Evolutionary conservation across 495 filamentous ascomycete species (phyloP), one percentile per base, ranked within the genome.

Genomic region (Hypoxylon cercidicola): DNA sequence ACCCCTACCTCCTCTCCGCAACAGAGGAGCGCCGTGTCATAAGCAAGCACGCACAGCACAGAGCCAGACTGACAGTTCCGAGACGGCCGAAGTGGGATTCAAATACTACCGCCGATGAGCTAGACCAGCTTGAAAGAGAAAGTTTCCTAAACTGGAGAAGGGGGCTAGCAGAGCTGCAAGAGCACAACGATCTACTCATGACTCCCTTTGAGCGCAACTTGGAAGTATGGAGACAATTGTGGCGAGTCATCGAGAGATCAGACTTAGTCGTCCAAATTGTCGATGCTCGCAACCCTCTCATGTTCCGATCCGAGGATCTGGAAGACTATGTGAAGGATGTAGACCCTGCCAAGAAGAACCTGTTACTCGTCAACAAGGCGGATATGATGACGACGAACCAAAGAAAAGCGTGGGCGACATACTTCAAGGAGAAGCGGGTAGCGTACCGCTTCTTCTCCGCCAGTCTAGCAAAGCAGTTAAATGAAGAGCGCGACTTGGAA

Each of bases 231-330:
- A 86, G 96, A 72, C 96, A 99, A 76, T 72, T 99, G 67, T 99
- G 96, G 96, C 86, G 96, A 78, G 96, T 99, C 47, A 97, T 99
- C 68, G 96, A 99, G 80, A 85, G 96, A 20, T 97, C 92, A 8
- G 95, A 99, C 75, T 78, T 99, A 20, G 86, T 99, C 2, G 95
- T 98, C 45, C 96, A 99, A 81, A 99, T 99, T 79, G 96, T 98
- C 62, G 96, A 99, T 81, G 96, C 96, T 4, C 82, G 96, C 62
- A 97, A 97, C 77, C 96, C 96, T 4, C 81, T 98, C 10, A 84
- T 97, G 68, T 99, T 98, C 78, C 87, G 96, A 13, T 96, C 88
- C 10, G 94, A 97, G 72, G 96, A 98, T 79, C 76, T 99, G 48
- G 96, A 97, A 72, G 83, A 77, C 54, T 99, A 99, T 67, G 95